Evolutionary conservation across 2,329 filamentous ascomycete genomes (phyloP), one percentile per base, ranked within the genome.

Genomic region (Penicillium sp.): DNA sequence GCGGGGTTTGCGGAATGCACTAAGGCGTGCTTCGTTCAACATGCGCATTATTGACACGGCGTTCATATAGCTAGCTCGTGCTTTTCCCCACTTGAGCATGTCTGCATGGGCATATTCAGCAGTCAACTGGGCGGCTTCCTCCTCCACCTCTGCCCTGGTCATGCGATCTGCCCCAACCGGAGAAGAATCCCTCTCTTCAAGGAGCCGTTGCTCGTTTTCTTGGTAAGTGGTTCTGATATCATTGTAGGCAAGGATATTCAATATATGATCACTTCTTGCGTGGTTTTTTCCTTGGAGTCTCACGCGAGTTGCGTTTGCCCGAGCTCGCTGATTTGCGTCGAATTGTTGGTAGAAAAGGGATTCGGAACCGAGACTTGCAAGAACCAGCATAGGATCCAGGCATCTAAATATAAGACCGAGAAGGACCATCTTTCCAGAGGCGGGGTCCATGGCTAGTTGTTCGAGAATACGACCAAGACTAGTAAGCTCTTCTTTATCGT

Each of bases 371-470:
- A 73, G 65, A 14, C 72, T 69, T 34, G 73, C 77, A 5, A 79
- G 58, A 27, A 80, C 73, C 27, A 82, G 58, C 59, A 82, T 74
- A 0, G 79, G 78, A 56, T 81, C 78, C 4, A 82, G 67, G 59
- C 80, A 82, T 36, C 73, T 72, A 67, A 82, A 82, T 43, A 82
- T 73, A 24, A 80, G 65, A 5, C 80, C 80, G 9, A 82, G 65
- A 18, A 81, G 50, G 48, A 82, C 72, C 74, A 82, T 76, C 55
- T 81, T 82, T 29, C 75, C 79, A 34, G 77, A 59, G 3, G 67
- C 59, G 6, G 79, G 80, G 52, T 77, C 71, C 4, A 81, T 66
- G 3, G 77, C 75, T 46, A 79, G 55, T 13, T 65, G 60, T 7
- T 73, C 67, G 32, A 81, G 65, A n/a, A 79, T 54, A n/a, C 66